Conservation (phyloP, 768 basidiomycete genomes). For the Imleria badia region DNA sequence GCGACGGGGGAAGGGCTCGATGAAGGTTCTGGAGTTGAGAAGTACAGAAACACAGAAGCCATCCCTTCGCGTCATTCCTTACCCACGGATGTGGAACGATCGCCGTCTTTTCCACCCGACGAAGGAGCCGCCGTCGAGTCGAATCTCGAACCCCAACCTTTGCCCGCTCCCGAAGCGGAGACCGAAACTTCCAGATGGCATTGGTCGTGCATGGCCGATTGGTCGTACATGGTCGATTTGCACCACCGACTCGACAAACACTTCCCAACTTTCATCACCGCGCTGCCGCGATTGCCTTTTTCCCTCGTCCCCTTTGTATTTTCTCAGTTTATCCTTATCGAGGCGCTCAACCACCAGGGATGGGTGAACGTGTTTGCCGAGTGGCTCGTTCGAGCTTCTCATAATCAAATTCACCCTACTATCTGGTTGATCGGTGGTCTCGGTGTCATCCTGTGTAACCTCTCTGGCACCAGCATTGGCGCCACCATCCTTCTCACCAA, state of each 20-base stretch:
- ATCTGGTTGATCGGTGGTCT: constrained; percentile 70
- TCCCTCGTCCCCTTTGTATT: constrained; percentile 89
- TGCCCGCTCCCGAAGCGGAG: neutral
- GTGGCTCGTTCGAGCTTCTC: constrained; percentile 56
- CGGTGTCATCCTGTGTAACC: constrained; percentile 73
- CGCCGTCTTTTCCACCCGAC: neutral
- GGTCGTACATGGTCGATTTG: neutral
- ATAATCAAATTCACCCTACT: constrained; percentile 42
- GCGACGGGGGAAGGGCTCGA: too few species aligned
- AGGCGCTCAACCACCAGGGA: constrained; percentile 74
- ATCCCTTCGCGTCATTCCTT: neutral
- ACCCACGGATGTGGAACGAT: neutral
- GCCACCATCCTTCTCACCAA: constrained; percentile 88
- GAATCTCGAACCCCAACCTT: neutral
- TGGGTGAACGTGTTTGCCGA: constrained; percentile 84
- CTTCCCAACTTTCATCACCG: constrained; percentile 73
- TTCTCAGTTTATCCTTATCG: constrained; percentile 91
- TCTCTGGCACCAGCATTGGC: too few species aligned
- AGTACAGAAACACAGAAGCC: neutral
- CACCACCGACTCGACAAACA: constrained; percentile 24
- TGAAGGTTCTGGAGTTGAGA: neutral
- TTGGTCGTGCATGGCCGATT: neutral
- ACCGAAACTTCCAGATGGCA: neutral
- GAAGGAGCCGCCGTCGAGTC: too few species aligned
- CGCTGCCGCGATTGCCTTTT: constrained; percentile 71